Evolutionary conservation across 768 basidiomycete species (phyloP), one percentile per base, ranked within the genome.

Genomic region (Leucocoprinus sp.): DNA sequence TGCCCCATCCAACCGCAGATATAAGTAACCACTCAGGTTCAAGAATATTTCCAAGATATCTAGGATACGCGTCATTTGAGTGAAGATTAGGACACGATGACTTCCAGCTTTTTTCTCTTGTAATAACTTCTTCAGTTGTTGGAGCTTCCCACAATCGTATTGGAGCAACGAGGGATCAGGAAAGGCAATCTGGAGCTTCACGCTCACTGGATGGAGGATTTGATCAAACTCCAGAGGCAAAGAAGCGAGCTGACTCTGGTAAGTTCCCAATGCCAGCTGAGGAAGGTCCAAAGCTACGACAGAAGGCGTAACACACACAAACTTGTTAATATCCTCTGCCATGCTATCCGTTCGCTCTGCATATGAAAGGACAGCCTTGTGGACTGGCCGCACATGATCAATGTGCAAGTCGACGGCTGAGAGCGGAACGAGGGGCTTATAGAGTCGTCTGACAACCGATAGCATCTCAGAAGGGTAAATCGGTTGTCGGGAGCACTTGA

Each of bases 101-200:
- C 92, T 91, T 5, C 80, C 90, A 0, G 80, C 77, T 58, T 93
- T 91, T 62, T 80, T 86, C 61, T 87, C 78, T 36, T 89, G 78
- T 8, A 98, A 70, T 21, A 98, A 68, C 19, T 66, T 67, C n/a
- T 80, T 76, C 6, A 98, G 76, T 46, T 81, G 75, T 56, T 96
- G 93, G 9, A 98, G 74, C 58, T 98, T 98, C 36, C 93, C 93
- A 56, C 93, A 96, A 60, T 98, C 93, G 60, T 92, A 96, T 58
- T 96, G 93, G 5, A 96, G 71, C 24, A 95, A 70, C 3, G 82
- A 88, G 0, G 84, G 78, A 54, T 93, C 89, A 0, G 93, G 93
- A 60, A 97, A 96, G 1, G 91, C 93, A 43, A 97, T 90, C 54
- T 92, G 89, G 23, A 91, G 71, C 59, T 89, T 91, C 53, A 92